Evolutionary conservation across 73 alveolate species (phyloP).

Genomic region (Effrenium voratum): DNA sequence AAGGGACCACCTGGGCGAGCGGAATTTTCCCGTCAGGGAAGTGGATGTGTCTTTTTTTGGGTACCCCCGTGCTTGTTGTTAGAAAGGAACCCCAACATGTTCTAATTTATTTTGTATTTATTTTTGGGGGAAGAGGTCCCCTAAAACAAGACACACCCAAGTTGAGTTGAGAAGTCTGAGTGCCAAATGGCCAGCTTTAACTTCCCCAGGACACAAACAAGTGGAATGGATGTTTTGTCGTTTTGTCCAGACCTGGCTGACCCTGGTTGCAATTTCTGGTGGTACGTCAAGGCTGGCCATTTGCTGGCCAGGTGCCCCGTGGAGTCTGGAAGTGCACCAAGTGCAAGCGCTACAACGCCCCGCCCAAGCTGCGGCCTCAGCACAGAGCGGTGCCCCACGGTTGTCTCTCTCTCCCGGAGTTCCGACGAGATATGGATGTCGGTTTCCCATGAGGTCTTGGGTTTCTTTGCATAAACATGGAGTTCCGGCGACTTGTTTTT

Average conservation of each 20-base stretch:
- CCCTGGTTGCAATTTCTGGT: no score
- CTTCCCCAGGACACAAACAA: neutral
- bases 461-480: no score
- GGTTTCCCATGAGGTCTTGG: no score
- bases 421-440: no score
- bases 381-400: neutral
- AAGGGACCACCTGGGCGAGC: no score
- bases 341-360: slow-evolving; percentile 76
- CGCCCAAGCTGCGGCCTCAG: slow-evolving; percentile 35
- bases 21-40: no score
- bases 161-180: neutral
- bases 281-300: no score
- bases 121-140: neutral
- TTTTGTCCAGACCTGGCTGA: neutral
- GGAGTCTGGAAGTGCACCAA: slow-evolving; percentile 85
- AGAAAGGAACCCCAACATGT: no score
- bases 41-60: no score
- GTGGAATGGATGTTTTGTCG: neutral
- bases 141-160: neutral
- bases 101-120: no score
- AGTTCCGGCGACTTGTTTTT: no score
- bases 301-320: slow-evolving; percentile 51
- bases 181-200: neutral
- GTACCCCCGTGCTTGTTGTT: no score
- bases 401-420: neutral